Base-by-base conservation (phyloP, 1,284 basidiomycete genomes). In the Wolfiporia cocos region DNA sequence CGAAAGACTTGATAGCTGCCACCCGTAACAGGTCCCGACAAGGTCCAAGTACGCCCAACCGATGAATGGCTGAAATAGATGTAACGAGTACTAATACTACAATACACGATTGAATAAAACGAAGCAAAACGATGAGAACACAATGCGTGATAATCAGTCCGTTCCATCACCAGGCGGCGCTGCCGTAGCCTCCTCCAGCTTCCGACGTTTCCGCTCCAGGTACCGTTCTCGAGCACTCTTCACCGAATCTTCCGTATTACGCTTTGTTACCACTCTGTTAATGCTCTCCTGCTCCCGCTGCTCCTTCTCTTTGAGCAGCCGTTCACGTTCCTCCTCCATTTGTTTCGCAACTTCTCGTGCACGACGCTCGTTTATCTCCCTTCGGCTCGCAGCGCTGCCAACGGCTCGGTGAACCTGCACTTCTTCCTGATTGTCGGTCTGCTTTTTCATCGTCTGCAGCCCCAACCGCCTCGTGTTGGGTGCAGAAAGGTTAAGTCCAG, bases 401-500 rank as follows among this genome's bases (percentile, higher is more conserved):
- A 82, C 89, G 2, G 88, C 91, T 18, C 80, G 76, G 53, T 90
- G 83, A 3, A 58, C 56, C 43, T 72, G 61, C 2, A 64, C 62
- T 7, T 64, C 53, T 7, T 64, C 53, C 33, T 70, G 63, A 9
- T 61, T 59, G 10, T 54, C 46, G 3, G 50, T 39, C 34, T 55
- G 56, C 41, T 64, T 59, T 35, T 45, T 48, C 36, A 59, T 54
- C 9, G 54, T 54, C 54, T 67, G 50, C 49, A 75, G 56, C 28
- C 74, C 73, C 15, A 82, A 62, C 44, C 70, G 71, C 43, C 86
- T 74, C 2, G 87, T 90, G 55, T 90, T 88, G 18, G 83, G 82
- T 24, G 79, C 74, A n/a, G 83, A 76, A 34, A 97, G 74, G 60
- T 99, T 99, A 45, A 99, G 70, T 2, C 96, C 96, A 3, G 92